Conservation (phyloP, 257 asterid species). For the Scutellaria barbata region DNA sequence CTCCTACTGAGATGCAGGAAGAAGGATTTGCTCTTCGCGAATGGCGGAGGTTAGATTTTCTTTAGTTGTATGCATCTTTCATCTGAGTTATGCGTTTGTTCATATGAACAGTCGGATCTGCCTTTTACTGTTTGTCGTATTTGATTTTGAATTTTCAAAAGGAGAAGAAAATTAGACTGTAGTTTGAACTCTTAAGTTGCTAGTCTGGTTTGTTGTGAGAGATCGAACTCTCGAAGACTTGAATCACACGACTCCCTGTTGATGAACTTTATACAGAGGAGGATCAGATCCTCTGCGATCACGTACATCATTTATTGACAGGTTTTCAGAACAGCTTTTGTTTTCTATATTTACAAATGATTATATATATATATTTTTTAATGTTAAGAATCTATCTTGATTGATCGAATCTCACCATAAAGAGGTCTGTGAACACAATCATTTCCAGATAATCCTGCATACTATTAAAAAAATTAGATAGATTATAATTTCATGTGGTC, state of each 20-base stretch:
- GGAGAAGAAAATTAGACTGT: not conserved
- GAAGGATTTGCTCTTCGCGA: conserved; percentile 87
- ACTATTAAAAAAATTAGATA: not conserved
- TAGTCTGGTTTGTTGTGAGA: conserved; percentile 22
- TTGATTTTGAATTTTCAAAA: conserved; percentile 17
- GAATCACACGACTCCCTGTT: conserved; percentile 27
- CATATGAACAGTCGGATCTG: conserved; percentile 24
- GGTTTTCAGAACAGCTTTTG: conserved; percentile 14
- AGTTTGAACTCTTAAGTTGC: conserved; percentile 14
- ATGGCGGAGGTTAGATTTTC: conserved; percentile 78
- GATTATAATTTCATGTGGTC: conserved; percentile 6
- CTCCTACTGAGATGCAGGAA: conserved; percentile 82
- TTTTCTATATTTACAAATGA: conserved; percentile 22
- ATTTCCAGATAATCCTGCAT: not conserved
- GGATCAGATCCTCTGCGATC: conserved; percentile 27
- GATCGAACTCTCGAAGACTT: not conserved
- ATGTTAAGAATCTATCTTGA: conserved; percentile 17
- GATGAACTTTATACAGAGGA: conserved; percentile 5
- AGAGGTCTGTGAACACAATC: conserved; percentile 8
- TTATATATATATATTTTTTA: not conserved
- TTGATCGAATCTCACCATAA: conserved; percentile 24
- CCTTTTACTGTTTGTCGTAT: not conserved
- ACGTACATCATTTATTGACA: conserved; percentile 18
- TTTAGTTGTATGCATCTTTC: not conserved
- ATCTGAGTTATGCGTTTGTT: not conserved